Base-by-base conservation (phyloP, 441 rosid genomes). In the Aquilaria agallochum region DNA sequence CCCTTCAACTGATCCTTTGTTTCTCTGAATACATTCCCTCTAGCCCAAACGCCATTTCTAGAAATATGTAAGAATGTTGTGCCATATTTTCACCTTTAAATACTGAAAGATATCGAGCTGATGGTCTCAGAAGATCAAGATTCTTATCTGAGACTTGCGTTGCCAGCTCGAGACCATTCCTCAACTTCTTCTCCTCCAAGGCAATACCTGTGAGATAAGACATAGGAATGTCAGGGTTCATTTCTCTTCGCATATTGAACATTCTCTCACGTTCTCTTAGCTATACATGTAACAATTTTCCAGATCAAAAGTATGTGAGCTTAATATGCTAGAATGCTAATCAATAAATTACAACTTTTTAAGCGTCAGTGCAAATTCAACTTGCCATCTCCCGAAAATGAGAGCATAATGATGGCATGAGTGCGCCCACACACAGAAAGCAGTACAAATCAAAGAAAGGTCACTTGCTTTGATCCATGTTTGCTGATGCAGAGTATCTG, bases 121-220 rank as follows among this genome's bases (percentile, higher is more conserved):
- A 75, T 44, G 95, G 93, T 77, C 96, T 87, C 63, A 87, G 72
- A 65, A 82, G 89, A 82, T 82, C 88, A 51, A 74, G 64, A 78
- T 82, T 87, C 71, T 83, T 93, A 60, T 86, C 92, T 55, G 81
- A 72, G 30, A 50, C 62, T 32, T 91, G 69, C 71, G 76, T 86
- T 12, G 74, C 81, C 76, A 88, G 36, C 74, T 82, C 95, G 14
- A 78, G 63, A 51, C 75, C 82, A 56, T 69, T 80, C 50, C 76
- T 72, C 46, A 78, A 64, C 68, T 59, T 67, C 53, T 64, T 78
- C 12, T 55, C 65, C 54, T 77, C 80, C 60, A 69, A 79, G 40
- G 64, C 50, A 56, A 63, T 63, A 73, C 69, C 97, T 85, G 73
- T 64, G 64, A 44, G 9, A 64, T 45, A 60, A 3, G 7, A 60